These are phyloP conservation scores for Zymoseptoria crescenta DNA, from an alignment of 2,329 filamentous ascomycete genomes.

Conservation along the genomic window DNA sequence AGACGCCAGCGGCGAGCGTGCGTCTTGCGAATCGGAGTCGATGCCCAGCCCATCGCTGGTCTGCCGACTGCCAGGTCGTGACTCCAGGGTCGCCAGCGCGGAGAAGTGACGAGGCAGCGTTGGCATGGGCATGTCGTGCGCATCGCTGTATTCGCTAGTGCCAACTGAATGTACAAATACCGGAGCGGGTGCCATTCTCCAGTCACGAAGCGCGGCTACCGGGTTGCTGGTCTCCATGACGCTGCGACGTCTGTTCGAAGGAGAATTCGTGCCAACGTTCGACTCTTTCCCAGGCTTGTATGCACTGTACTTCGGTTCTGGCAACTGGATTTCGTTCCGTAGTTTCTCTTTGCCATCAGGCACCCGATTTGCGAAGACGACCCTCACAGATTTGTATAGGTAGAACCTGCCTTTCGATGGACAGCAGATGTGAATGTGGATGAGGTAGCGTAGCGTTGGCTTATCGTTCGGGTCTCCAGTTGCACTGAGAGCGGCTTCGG, in stretches of 20 bases:
- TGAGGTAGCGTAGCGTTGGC: slow-evolving; percentile 76
- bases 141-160: slow-evolving; percentile 16
- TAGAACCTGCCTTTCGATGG: slow-evolving; percentile 77
- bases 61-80: slow-evolving; percentile 24
- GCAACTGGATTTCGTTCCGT: slow-evolving; percentile 79
- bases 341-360: slow-evolving; percentile 92
- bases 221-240: slow-evolving; percentile 5
- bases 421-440: slow-evolving; percentile 89
- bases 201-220: not conserved
- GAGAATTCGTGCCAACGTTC: slow-evolving; percentile 16
- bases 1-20: slow-evolving; percentile 14
- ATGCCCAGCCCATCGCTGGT: slow-evolving; percentile 21
- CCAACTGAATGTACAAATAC: slow-evolving; percentile 20
- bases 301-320: slow-evolving; percentile 75
- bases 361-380: slow-evolving; percentile 94
- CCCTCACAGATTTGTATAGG: slow-evolving; percentile 82
- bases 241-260: slow-evolving; percentile 11
- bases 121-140: slow-evolving; percentile 15
- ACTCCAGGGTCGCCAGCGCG: slow-evolving; percentile 21
- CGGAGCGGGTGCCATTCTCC: slow-evolving; percentile 1
- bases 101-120: slow-evolving; percentile 22
- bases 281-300: slow-evolving; percentile 61
- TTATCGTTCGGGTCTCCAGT: slow-evolving; percentile 49
- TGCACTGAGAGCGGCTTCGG: slow-evolving; percentile 45
- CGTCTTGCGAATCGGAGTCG: slow-evolving; percentile 16